Base-by-base conservation (phyloP, 2,329 filamentous ascomycete genomes). In the Fusarium camptoceras region DNA sequence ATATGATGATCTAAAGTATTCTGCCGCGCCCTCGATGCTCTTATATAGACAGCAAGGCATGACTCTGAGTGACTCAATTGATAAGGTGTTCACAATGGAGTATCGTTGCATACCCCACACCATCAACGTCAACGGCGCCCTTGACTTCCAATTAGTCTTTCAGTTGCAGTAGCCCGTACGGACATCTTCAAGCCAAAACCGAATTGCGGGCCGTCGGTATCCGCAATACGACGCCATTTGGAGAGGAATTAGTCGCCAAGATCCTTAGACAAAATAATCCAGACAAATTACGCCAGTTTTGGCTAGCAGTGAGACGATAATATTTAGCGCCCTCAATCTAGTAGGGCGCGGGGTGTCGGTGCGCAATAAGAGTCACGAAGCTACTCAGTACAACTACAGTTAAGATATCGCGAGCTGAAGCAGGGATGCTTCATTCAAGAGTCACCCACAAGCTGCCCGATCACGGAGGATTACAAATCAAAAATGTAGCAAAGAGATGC, bases 91-190 rank as follows among this genome's bases (percentile, higher is more conserved):
- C 25, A 28, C 12, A 53, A 25, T n/a, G 10, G 51, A 56, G 39
- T 44, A 49, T 31, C 24, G 57, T 30, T 41, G 18, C 22, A 51
- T 61, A 72, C 72, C 73, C 73, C 73, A 74, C 73, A 59, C 57
- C 31, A 24, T 55, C 24, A 66, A 55, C 30, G 73, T 74, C 70
- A 73, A 72, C 61, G 46, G 56, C 73, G 71, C 73, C 73, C 70
- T 75, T 70, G 49, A 47, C 9, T 37, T 37, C 34, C 34, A n/a
- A 37, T 37, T 22, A 28, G 39, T n/a, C 44, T 20, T 34, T 57
- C 25, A 59, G 49, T 24, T 53, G 31, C 34, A 20, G 18, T 42
- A 42, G 46, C 31, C 47, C 39, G 16, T 37, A 37, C 34, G 34
- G 34, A 37, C 34, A n/a, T 37, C 18, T 37, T 4, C 3, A 41